Evolutionary conservation across 1,284 basidiomycete species (phyloP), one percentile per base, ranked within the genome.

Genomic region (Spongispora temasekensis): DNA sequence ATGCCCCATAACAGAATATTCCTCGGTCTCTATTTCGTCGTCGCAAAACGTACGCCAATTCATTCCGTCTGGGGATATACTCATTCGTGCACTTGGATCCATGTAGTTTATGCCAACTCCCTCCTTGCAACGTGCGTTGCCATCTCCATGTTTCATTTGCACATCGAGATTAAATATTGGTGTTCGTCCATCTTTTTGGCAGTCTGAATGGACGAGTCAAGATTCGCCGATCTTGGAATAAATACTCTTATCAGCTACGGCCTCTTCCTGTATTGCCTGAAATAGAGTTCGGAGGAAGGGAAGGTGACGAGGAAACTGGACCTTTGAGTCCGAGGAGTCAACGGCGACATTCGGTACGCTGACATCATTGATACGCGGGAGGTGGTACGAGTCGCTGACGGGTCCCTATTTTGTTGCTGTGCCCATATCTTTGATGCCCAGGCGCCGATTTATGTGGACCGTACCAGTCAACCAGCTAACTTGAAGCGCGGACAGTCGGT

Each of bases 11-110:
- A 81, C 48, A 73, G 77, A 15, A 67, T 83, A 21, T 80, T 81
- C 55, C 75, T 83, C 61, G 77, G 74, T 6, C 65, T 83, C 12
- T 78, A 83, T 61, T 83, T 83, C 61, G 71, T 78, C 15, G 79
- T 83, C 56, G 77, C 72, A 52, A 83, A 83, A 71, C 68, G 81
- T 82, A 64, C 48, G 77, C 56, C 28, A 35, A 35, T 7, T 1
- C 15, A 19, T 31, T 28, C 9, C 23, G 8, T 15, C 2, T 42
- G 12, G 27, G 13, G 13, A 6, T 9, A 17, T 12, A 9, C 15
- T 34, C 53, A 52, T 28, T 52, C 50, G 28, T 19, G 27, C 15
- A 27, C 40, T 2, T 7, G n/a, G 3, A 25, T 31, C 31, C 27
- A 13, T 52, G 21, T 30, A 73, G 68, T 70, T 10, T 67, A 70